Base-by-base conservation (phyloP, 2,329 filamentous ascomycete species). In the Atkinsonella hypoxylon region DNA sequence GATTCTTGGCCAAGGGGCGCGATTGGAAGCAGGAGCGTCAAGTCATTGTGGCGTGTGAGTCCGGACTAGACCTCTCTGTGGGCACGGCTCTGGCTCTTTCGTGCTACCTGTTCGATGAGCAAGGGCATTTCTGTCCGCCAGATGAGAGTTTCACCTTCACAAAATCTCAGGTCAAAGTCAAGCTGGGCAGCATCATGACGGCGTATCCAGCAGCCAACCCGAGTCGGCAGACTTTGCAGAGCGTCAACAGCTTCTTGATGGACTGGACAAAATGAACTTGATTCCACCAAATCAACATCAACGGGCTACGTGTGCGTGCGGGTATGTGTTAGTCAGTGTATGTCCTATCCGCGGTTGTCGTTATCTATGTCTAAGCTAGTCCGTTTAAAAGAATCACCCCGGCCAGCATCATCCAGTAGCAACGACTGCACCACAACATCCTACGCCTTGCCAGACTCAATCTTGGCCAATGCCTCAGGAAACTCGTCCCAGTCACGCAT, bases 201-300 rank as follows among this genome's bases (percentile, higher is more conserved):
- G 80, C 79, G 0, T 83, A 85, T 62, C 85, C 89, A 1, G 82
- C 85, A 57, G 85, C 84, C 2, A 95, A 94, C 62, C 90, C 91
- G 0, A 90, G 83, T 55, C 76, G 93, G 36, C 77, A 87, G 20
- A 96, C 90, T 0, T 70, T 97, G 38, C 90, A 96, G 67, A 91
- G 88, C 57, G 85, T 97, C 5, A 96, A 97, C 66, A 87, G 87
- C 50, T 95, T 88, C 60, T 69, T 97, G 48, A 91, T 97, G 81
- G 76, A 76, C 51, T 72, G 69, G 66, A 61, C 62, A 44, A 67
- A 57, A 51, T 66, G 52, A 63, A 31, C 3, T 36, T 36, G 1
- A 5, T 36, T 12, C 15, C 34, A 26, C 26, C 5, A 26, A 26
- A 26, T 26, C 26, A 26, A 6, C 7, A 26, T 26, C 26, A 26